Base-by-base conservation (phyloP, 768 basidiomycete species). In the Brasilioporus rufonigricans region DNA sequence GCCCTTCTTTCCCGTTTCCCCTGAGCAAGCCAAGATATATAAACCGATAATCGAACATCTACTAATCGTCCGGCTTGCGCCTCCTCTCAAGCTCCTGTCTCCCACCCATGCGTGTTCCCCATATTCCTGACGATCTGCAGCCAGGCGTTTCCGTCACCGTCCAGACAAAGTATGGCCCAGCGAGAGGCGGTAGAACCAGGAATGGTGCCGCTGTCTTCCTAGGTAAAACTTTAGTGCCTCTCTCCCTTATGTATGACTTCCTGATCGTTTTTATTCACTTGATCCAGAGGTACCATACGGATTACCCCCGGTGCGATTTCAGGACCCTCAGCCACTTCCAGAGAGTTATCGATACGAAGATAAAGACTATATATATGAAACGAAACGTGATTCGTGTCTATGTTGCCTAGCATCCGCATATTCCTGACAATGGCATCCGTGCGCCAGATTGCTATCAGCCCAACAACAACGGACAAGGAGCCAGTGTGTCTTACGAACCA, bases 221-320 rank as follows among this genome's bases (percentile, higher is more conserved):
- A 40, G 86, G 87, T 85, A 50, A 54, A 2, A 14, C n/a, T 41
- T 16, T 29, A 9, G 11, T 29, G 11, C n/a, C n/a, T 24, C 33
- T 19, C 47, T 40, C 26, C 48, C 9, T 18, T 31, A 2, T 16
- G 9, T 29, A 14, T 18, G 4, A 35, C 24, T 10, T 5, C 10
- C 16, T 55, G 35, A 57, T 38, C 27, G 9, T 24, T 32, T 18
- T n/a, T 26, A 19, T 39, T 21, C 6, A 27, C 23, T 19, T 29
- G 7, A 2, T 41, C 19, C 56, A 89, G 87, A 90, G 72, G 73
- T 90, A 38, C 86, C 88, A 3, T 91, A 85, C 61, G 88, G 84
- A 1, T 68, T 86, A 5, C 81, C 86, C 36, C 85, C 87, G 0
- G 69, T 64, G 18, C 76, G 88, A n/a, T 90, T 88, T 58, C 71